These are phyloP conservation scores for Fraxinus floribunda DNA, from an alignment of 305 asterid genomes.

Conservation along the genomic window DNA sequence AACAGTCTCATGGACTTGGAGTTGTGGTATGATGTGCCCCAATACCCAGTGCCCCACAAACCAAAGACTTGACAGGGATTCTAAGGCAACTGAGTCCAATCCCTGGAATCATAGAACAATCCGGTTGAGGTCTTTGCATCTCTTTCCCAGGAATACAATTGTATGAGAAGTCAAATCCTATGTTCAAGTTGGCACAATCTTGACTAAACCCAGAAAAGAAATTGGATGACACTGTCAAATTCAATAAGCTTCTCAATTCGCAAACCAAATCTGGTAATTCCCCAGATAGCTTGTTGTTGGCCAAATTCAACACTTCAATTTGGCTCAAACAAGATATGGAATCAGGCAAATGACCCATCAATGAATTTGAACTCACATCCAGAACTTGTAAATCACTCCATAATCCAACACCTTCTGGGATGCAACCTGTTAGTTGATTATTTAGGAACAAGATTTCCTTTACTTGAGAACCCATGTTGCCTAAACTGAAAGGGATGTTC, in stretches of 20 bases:
- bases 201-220: conserved; percentile 69
- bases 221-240: conserved; percentile 64
- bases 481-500: conserved; percentile 62
- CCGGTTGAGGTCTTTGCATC: conserved; percentile 74
- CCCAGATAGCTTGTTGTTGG: conserved; percentile 66
- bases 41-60: conserved; percentile 46
- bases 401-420: conserved; percentile 75
- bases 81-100: conserved; percentile 69
- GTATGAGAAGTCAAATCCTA: conserved; percentile 68
- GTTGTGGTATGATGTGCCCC: background rate
- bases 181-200: conserved; percentile 51
- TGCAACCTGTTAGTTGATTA: conserved; percentile 75
- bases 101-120: conserved; percentile 63
- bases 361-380: conserved; percentile 64
- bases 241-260: conserved; percentile 45
- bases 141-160: conserved; percentile 72
- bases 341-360: conserved; percentile 77
- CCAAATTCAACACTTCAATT: conserved; percentile 68
- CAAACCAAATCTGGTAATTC: conserved; percentile 68
- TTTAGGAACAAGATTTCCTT: conserved; percentile 73
- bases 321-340: conserved; percentile 56
- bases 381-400: conserved; percentile 71
- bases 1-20: conserved; percentile 16
- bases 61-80: conserved; percentile 55
- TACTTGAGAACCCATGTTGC: conserved; percentile 50